phyloP scores from a whole-genome alignment of 1,139 yeast genomes.

The Yamadazyma sp. region DNA sequence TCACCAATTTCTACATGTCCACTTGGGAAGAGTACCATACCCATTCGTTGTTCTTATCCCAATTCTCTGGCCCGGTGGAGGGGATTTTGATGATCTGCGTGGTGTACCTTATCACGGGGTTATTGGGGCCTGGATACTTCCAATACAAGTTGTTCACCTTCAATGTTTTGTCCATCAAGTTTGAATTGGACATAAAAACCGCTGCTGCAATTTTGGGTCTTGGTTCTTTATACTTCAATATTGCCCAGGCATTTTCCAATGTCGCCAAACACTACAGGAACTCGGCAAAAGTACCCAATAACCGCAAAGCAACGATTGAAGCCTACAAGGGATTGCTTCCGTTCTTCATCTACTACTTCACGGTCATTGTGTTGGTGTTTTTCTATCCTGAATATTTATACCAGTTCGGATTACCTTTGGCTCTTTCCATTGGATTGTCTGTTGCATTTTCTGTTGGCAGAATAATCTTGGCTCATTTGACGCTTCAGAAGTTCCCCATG shows the following conservation, averaged over 20 bases:
- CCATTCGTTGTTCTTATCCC: conserved; percentile 74
- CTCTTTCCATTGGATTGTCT: conserved; percentile 69
- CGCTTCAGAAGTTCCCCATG: conserved; percentile 74
- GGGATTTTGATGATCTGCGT: conserved; percentile 71
- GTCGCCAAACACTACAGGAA: conserved; percentile 55
- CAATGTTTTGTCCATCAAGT: conserved; percentile 24
- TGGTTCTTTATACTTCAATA: conserved; percentile 65
- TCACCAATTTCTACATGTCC: conserved; percentile 80
- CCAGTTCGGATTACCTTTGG: conserved; percentile 55
- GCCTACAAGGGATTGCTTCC: conserved; percentile 72
- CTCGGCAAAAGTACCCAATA: conserved; percentile 18
- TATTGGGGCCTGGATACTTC: conserved; percentile 74
- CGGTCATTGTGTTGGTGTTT: conserved; percentile 49
- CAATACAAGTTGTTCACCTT: conserved; percentile 34
- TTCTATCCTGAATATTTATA: conserved; percentile 53
- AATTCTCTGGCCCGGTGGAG: conserved; percentile 92
- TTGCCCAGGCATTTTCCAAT: conserved; percentile 69
- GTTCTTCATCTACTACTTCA: conserved; percentile 61
- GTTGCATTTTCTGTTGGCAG: conserved; percentile 87
- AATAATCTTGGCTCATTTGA: conserved; percentile 84
- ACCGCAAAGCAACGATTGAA: conserved; percentile 27
- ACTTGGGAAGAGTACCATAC: conserved; percentile 98
- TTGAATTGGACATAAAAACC: conserved; percentile 37
- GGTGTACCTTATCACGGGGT: conserved; percentile 61
- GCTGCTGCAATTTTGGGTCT: conserved; percentile 52